These are phyloP conservation scores for Aspergillus kassunensis DNA, from an alignment of 495 filamentous ascomycete genomes.

Conservation along the genomic window DNA sequence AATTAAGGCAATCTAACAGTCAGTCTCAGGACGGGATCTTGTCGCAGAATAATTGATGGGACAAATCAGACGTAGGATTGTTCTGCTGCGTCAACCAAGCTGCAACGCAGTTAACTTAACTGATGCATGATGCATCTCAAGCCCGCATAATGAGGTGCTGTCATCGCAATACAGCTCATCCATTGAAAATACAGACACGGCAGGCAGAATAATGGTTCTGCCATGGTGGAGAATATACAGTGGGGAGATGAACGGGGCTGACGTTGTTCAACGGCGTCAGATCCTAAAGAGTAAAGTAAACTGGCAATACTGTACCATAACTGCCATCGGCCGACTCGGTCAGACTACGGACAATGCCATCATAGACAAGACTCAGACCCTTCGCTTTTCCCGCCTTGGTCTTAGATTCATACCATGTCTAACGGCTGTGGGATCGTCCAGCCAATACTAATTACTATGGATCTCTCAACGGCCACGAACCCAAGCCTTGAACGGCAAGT, in stretches of 20 bases:
- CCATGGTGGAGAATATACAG: too few relatives aligned
- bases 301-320: not conserved
- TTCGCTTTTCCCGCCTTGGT: conserved; percentile 14
- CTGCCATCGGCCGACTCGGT: not conserved
- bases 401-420: conserved; percentile 16
- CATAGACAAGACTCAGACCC: conserved; percentile 3
- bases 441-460: conserved; percentile 23
- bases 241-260: conserved; percentile 6
- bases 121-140: conserved; percentile 12
- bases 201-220: not conserved
- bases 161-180: too few relatives aligned
- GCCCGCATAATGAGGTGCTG: too few relatives aligned
- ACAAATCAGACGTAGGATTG: conserved; percentile 6
- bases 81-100: conserved; percentile 7
- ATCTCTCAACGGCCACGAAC: conserved; percentile 23
- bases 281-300: too few relatives aligned
- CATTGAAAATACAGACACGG: not conserved
- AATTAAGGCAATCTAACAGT: not conserved
- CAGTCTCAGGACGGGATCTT: conserved; percentile 7
- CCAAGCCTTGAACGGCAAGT: conserved; percentile 24
- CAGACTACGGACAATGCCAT: not conserved
- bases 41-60: conserved; percentile 6
- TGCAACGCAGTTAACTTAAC: conserved; percentile 7
- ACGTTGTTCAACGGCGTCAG: conserved; percentile 20
- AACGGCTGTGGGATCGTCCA: conserved; percentile 21